Base-by-base conservation (phyloP, 345 rosid species). In the Eucalyptus lansdowneana region DNA sequence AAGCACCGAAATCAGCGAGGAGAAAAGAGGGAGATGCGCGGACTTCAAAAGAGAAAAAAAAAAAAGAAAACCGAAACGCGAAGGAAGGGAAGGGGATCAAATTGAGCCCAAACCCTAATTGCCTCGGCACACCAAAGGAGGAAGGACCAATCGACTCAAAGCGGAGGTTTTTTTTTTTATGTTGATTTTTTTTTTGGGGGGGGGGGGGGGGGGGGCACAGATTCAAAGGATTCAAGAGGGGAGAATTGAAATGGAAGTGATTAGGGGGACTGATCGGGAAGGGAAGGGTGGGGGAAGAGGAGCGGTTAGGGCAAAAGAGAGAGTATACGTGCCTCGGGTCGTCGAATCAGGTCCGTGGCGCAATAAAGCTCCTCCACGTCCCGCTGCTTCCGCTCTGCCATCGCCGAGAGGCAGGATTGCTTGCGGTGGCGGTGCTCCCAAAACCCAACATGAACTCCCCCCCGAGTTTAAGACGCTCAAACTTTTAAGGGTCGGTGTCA, bases 301-400 rank as follows among this genome's bases (percentile, higher is more conserved):
- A 62, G 44, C 47, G 34, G 50, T 27, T 87, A 87, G 80, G 80
- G 80, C 88, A 89, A 91, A 53, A 53, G 58, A 40, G 69, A 81
- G 69, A 87, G 90, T 88, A 89, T 88, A 90, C 95, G 90, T 94
- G 93, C 94, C 95, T 96, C 93, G 42, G 93, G 92, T 90, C 80
- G 90, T 81, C 22, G 88, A 92, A 94, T 90, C 91, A 93, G 62
- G 62, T 83, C 89, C 91, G 93, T 50, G 87, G 90, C 93, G 91
- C 93, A 90, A 88, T 81, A 92, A 27, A 91, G 88, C 90, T 91
- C 91, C 24, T 87, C 88, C 88, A 94, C 90, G 88, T 87, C 72
- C 91, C 91, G 81, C 87, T 91, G 90, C 92, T 88, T 90, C 90
- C 87, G 80, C 91, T 92, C 86, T 86, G 91, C 93, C 90, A 89